phyloP scores from a whole-genome alignment of 257 asterid genomes.

The Nicotiana undulata region DNA sequence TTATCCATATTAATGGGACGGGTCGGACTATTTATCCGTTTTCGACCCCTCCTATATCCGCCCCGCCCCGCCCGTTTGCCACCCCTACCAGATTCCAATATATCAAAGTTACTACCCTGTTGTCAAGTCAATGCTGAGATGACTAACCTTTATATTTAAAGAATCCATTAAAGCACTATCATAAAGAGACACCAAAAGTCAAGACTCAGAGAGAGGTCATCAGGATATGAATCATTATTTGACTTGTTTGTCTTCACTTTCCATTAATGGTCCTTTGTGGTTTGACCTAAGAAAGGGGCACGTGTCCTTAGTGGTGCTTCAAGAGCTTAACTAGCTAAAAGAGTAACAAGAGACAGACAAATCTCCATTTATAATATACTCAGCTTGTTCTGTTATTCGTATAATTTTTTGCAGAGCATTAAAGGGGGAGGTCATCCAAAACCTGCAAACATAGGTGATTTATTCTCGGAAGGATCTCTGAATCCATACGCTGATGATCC shows the following conservation, averaged over 20 bases:
- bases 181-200: conserved; percentile 53
- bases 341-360: neutral
- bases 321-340: neutral
- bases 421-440: conserved; percentile 39
- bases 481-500: conserved; percentile 98
- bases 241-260: neutral
- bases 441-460: conserved; percentile 78
- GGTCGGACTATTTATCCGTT: too few relatives aligned
- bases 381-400: neutral
- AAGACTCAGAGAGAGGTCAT: conserved; percentile 43
- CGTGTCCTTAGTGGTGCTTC: neutral
- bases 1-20: too few relatives aligned
- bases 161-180: conserved; percentile 65
- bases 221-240: conserved; percentile 39
- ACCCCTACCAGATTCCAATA: neutral
- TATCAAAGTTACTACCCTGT: neutral
- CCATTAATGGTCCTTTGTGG: neutral
- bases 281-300: neutral
- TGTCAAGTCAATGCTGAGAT: neutral
- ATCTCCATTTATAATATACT: neutral
- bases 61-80: too few relatives aligned
- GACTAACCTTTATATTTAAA: conserved; percentile 18
- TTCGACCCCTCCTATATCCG: too few relatives aligned
- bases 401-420: conserved; percentile 29
- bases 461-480: conserved; percentile 92